Evolutionary conservation across 345 rosid species (phyloP).

Genomic region (Linum trigynum): DNA sequence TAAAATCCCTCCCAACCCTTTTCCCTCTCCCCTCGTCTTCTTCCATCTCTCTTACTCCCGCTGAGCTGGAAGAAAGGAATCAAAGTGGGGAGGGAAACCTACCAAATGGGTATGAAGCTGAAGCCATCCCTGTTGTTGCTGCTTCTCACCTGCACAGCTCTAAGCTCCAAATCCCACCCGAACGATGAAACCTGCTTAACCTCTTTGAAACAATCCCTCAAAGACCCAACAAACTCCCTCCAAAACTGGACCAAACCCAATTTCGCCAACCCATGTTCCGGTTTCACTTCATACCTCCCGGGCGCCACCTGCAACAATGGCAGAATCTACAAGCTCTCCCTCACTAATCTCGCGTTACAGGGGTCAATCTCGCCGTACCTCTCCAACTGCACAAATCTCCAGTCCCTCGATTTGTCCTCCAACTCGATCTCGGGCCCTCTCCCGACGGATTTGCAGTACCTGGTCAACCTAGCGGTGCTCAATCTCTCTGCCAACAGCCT

Average conservation of each 20-base stretch:
- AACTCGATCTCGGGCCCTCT: conserved; percentile 66
- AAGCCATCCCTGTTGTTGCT: conserved; percentile 24
- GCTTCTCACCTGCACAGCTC: conserved; percentile 26
- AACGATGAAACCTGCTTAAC: conserved; percentile 60
- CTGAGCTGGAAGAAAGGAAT: background rate
- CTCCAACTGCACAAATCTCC: conserved; percentile 84
- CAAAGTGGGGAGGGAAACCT: background rate
- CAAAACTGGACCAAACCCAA: conserved; percentile 64
- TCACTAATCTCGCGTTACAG: conserved; percentile 55
- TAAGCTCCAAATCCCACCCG: conserved; percentile 37
- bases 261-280: conserved; percentile 60
- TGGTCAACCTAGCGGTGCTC: conserved; percentile 82
- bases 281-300: conserved; percentile 56
- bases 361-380: conserved; percentile 74
- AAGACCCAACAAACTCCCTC: conserved; percentile 64
- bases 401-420: conserved; percentile 82
- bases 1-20: background rate
- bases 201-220: conserved; percentile 36
- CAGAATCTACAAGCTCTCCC: conserved; percentile 84
- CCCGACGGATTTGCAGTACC: conserved; percentile 56
- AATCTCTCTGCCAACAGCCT: conserved; percentile 83
- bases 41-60: background rate
- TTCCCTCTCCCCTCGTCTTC: conserved; percentile 6
- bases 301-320: conserved; percentile 93
- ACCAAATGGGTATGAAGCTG: conserved; percentile 17